phyloP scores from a whole-genome alignment of 108 stramenopile genomes.

The Cyclotella atomus region DNA sequence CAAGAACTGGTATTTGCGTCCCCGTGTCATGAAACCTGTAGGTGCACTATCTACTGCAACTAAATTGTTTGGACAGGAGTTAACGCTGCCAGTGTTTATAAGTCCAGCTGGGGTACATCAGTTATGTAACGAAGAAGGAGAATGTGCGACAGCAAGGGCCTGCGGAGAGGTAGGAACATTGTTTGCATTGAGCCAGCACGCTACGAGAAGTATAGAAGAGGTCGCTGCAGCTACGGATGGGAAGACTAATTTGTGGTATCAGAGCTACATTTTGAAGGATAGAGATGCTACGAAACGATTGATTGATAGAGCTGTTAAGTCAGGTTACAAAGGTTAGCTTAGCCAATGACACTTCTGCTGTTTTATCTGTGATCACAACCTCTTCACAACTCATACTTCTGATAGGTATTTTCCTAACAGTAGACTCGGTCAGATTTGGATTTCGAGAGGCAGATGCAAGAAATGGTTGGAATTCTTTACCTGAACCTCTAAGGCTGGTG shows the following conservation, averaged over 20 bases:
- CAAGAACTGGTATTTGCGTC: constrained; percentile 70
- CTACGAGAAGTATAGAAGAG: constrained; percentile 79
- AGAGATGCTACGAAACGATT: constrained; percentile 60
- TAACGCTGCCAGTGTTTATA: constrained; percentile 74
- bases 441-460: constrained; percentile 83
- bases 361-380: too few species aligned
- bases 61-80: constrained; percentile 51
- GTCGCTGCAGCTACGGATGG: constrained; percentile 56
- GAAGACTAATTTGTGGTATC: constrained; percentile 63
- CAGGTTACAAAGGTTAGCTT: constrained; percentile 68
- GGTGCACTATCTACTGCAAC: constrained; percentile 53
- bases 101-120: constrained; percentile 83
- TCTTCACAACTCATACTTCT: background rate
- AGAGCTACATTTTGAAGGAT: constrained; percentile 81
- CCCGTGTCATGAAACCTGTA: constrained; percentile 76
- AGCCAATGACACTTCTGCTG: too few species aligned
- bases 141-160: constrained; percentile 76
- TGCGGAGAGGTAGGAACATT: constrained; percentile 52
- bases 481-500: constrained; percentile 71
- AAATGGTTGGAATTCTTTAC: constrained; percentile 79
- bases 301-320: constrained; percentile 63
- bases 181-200: constrained; percentile 78
- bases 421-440: constrained; percentile 88
- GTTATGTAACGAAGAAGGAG: constrained; percentile 67
- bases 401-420: constrained; percentile 77